Evolutionary conservation across 306 rosid species (phyloP), one percentile per base, ranked within the genome.

Genomic region (Dryas alaskensis): DNA sequence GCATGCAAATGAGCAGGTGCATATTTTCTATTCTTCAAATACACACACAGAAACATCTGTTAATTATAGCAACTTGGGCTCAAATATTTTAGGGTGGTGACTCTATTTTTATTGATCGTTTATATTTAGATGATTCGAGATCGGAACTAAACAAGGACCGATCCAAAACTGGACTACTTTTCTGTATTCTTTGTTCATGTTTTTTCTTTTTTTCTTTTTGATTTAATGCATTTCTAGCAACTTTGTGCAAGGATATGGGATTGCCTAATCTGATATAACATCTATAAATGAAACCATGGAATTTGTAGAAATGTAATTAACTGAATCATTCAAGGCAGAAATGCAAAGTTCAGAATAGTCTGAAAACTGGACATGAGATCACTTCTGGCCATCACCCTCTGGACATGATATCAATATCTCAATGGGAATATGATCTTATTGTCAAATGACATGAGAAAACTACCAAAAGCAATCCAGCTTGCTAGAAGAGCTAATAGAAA

Each of bases 361-460:
- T 31, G 37, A 31, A 31, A 31, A 31, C 37, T 31, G 37, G 37
- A 31, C 3, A 31, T 31, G 22, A 22, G 22, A 22, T 22, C 22
- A 22, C 22, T 22, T 22, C 22, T 22, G 22, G 22, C 22, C 22
- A 22, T 22, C 22, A 22, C 22, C 22, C 22, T 22, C 22, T 22
- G 22, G 37, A 31, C 37, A 31, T 31, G 96, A 95, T 70, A 90
- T 95, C 0, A 98, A 98, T 5, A 87, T 95, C 78, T 95, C 99
- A 1, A 95, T 0, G 93, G 98, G 7, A 70, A 92, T 44, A 85
- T 95, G 66, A 88, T 92, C 77, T 90, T 95, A 10, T 82, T 92
- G 87, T 92, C 99, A 13, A 95, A 92, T 77, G 99, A 95, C 78
- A 78, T 95, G 1, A 78, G 88, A 76, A 95, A 90, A 82, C 79